Conservation (phyloP, 352 stramenopile genomes). For the Aphanomyces astaci region DNA sequence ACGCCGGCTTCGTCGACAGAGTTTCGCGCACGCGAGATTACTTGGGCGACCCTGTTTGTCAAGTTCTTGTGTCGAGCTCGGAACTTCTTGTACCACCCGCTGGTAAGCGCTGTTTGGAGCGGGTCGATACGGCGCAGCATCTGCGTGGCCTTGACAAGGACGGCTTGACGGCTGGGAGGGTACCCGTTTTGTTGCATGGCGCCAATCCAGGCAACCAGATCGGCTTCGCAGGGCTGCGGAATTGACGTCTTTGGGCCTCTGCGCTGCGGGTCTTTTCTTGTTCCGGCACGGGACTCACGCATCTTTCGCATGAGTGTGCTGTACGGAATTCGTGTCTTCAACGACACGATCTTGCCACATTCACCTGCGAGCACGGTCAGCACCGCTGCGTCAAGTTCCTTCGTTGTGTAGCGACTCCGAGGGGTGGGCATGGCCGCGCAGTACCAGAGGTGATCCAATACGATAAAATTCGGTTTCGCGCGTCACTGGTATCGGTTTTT, state of each 20-base stretch:
- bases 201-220: constrained; percentile 24
- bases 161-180: constrained; percentile 9
- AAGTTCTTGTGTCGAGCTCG: constrained; percentile 19
- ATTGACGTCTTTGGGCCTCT: not conserved
- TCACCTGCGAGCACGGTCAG: no score
- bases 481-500: no score
- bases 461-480: no score
- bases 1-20: constrained; percentile 10
- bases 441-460: no score
- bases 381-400: no score
- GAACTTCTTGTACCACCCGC: constrained; percentile 28
- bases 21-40: constrained; percentile 21
- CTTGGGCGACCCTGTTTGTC: constrained; percentile 14
- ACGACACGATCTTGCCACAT: no score
- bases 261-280: not conserved
- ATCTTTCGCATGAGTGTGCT: not conserved
- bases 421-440: no score
- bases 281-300: not conserved
- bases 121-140: not conserved
- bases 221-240: constrained; percentile 2
- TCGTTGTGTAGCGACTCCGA: no score
- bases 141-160: constrained; percentile 24
- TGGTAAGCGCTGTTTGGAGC: not conserved
- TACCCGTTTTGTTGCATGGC: constrained; percentile 21
- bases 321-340: not conserved